phyloP scores from a whole-genome alignment of 2,329 filamentous ascomycete species.

The Delphinella strobiligena region DNA sequence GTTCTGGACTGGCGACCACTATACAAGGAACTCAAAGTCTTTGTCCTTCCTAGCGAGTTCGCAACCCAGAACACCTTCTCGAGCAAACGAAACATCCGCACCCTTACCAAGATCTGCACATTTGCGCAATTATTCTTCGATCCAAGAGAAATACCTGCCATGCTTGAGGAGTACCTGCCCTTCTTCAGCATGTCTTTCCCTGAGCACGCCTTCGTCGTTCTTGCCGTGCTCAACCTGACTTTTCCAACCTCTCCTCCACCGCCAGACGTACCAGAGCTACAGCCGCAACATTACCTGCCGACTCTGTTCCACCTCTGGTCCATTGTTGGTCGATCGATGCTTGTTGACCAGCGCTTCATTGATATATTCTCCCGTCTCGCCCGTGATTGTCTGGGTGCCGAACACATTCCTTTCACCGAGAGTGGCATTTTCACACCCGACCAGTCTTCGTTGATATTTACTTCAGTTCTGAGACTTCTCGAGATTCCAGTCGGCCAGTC shows the following conservation, averaged over 20 bases:
- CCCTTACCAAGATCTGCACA: constrained; percentile 77
- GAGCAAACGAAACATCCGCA: constrained; percentile 53
- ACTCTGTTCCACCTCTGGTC: constrained; percentile 97
- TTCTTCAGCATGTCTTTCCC: constrained; percentile 87
- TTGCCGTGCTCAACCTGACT: constrained; percentile 73
- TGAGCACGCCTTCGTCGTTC: constrained; percentile 86
- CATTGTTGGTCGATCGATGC: constrained; percentile 76
- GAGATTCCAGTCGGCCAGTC: constrained; percentile 96
- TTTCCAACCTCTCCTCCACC: constrained; percentile 75
- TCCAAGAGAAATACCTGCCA: constrained; percentile 66
- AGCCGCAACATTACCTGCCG: constrained; percentile 78
- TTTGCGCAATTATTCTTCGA: constrained; percentile 91
- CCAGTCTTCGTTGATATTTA: constrained; percentile 87
- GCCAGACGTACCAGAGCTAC: constrained; percentile 58
- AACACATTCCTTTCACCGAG: constrained; percentile 67
- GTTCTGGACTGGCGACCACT: constrained; percentile 84
- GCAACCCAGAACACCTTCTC: constrained; percentile 45
- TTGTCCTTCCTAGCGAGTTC: constrained; percentile 77
- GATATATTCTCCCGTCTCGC: constrained; percentile 83
- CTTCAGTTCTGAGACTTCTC: constrained; percentile 73
- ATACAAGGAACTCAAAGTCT: constrained; percentile 82
- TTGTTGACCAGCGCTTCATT: constrained; percentile 75
- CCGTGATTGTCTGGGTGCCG: constrained; percentile 65
- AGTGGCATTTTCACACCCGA: constrained; percentile 87
- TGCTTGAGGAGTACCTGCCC: constrained; percentile 42